Evolutionary conservation across 108 stramenopile genomes (phyloP).

Genomic region (Chaetoceros tenuissimus): DNA sequence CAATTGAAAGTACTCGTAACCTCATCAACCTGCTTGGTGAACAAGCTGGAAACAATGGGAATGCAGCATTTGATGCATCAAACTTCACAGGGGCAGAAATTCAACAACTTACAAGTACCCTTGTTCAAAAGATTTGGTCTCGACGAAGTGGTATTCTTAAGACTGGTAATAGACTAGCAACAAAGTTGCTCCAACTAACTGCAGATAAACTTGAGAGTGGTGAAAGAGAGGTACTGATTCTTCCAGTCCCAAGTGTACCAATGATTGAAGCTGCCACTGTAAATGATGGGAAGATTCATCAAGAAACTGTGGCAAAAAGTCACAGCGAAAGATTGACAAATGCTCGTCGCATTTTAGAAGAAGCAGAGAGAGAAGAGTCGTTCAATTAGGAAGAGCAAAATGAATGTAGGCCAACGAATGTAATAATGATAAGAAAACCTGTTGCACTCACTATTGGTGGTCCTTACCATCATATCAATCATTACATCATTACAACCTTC

Average conservation of each 20-base stretch:
- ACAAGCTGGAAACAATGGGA: constrained; percentile 7
- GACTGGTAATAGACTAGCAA: constrained; percentile 59
- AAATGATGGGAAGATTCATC: neutral
- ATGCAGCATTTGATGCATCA: constrained; percentile 37
- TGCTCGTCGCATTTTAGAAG: neutral
- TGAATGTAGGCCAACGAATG: too few species aligned
- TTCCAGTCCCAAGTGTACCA: neutral
- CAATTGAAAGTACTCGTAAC: constrained; percentile 67
- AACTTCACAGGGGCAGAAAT: constrained; percentile 45
- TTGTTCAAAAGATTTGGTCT: constrained; percentile 65
- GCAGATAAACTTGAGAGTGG: constrained; percentile 57
- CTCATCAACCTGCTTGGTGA: constrained; percentile 36
- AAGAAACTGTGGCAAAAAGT: neutral
- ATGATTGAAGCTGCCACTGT: neutral
- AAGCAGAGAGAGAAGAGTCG: neutral
- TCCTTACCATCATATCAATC: too few species aligned
- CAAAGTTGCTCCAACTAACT: constrained; percentile 56
- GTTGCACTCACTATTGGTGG: too few species aligned
- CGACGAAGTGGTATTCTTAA: constrained; percentile 52
- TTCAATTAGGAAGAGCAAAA: neutral
- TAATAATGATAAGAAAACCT: too few species aligned
- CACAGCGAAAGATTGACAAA: neutral
- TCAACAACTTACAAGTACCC: constrained; percentile 42
- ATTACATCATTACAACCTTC: too few species aligned
- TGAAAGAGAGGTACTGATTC: constrained; percentile 23